Evolutionary conservation across 352 stramenopile species (phyloP).

Genomic region (Achlya hypogyna): DNA sequence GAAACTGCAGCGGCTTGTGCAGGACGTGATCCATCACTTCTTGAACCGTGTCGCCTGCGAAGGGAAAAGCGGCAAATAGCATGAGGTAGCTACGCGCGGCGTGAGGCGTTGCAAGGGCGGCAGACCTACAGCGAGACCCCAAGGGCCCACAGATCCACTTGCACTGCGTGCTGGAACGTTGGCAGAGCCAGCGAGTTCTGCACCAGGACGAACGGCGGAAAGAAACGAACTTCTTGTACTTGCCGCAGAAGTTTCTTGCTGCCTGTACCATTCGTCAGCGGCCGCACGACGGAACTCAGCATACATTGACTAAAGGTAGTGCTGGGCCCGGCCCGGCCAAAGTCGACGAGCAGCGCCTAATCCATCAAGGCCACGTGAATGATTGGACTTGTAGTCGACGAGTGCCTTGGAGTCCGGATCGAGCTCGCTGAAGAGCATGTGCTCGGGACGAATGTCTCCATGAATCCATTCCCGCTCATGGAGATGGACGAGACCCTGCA

Average conservation of each 20-base stretch:
- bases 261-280: not conserved
- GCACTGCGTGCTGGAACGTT: constrained; percentile 40
- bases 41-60: not conserved
- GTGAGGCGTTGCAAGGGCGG: not conserved
- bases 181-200: constrained; percentile 21
- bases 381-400: not conserved
- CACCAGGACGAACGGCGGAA: constrained; percentile 48
- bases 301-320: constrained; percentile 4
- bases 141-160: constrained; percentile 64
- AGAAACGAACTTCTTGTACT: constrained; percentile 43
- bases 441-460: constrained; percentile 59
- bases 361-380: not conserved
- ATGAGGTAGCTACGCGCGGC: not conserved
- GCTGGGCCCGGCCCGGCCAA: not conserved
- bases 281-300: not conserved
- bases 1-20: constrained; percentile 28
- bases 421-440: constrained; percentile 58
- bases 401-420: constrained; percentile 34
- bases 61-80: constrained; percentile 7
- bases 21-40: constrained; percentile 18
- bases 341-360: constrained; percentile 10
- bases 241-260: constrained; percentile 13
- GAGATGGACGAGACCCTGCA: constrained; percentile 43
- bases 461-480: constrained; percentile 45
- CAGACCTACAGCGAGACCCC: constrained; percentile 57